Base-by-base conservation (phyloP, 306 rosid species). In the Cicer bijugum region DNA sequence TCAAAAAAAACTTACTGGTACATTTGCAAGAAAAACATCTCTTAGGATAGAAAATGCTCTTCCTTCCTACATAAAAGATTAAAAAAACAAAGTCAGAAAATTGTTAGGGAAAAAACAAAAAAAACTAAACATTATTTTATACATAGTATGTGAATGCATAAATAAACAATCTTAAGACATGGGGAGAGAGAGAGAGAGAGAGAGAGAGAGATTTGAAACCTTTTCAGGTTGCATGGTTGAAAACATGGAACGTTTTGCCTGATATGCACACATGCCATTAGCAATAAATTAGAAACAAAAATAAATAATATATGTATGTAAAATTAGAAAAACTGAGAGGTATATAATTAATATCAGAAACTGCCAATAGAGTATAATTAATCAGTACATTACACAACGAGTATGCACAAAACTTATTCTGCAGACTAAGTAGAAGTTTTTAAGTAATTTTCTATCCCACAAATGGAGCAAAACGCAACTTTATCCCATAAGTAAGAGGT, bases 11-110 rank as follows among this genome's bases (percentile, higher is more conserved):
- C 87, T 69, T 82, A 92, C 98, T 4, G 88, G 91, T 47, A 93
- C 96, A 55, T 93, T 88, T 11, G 98, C 96, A 62, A 93, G 84
- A 86, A 93, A 88, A 44, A 85, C 85, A 69, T 91, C 90, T 69
- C 85, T 88, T 67, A 93, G 90, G 78, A 85, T 67, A 9, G 76
- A 52, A 57, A 78, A 69, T 23, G 86, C 94, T 76, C 87, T 78
- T 65, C 88, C 79, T 73, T 84, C 96, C 98, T 90, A 64, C 66
- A 33, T 53, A 67, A 78, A 67, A 73, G 68, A 69, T 72, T 71
- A 62, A 82, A 65, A 71, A 16, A 50, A 56, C n/a, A 67, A 64
- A 58, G 33, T 15, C 38, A 57, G 28, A 71, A 53, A 68, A 53
- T 45, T 72, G 45, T 48, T 44, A 63, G 67, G 48, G 16, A 39